Percentiles rank a stretch among this genome's conserved stretches.
Evolutionary conservation across 2,329 filamentous ascomycete genomes (phyloP).

Genomic region (Akanthomyces uredinophilus): DNA sequence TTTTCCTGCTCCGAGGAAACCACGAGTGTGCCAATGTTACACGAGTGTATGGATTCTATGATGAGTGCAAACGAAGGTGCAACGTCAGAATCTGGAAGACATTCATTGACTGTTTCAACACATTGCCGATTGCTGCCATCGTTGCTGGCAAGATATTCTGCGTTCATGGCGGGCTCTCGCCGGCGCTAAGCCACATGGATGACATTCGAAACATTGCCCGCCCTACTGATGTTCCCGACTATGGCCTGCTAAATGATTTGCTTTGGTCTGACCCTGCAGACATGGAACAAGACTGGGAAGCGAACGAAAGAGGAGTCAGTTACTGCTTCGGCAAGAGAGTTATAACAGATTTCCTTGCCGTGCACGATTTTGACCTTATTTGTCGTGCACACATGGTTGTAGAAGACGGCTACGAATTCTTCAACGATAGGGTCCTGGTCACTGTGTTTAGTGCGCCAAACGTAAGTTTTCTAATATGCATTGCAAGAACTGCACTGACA

Average conservation of each 20-base stretch:
- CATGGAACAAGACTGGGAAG: constrained; percentile 97
- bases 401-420: constrained; percentile 98
- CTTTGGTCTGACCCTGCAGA: constrained; percentile 97
- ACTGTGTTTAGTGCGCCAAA: constrained; percentile 98
- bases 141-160: constrained; percentile 97
- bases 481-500: constrained; percentile 24
- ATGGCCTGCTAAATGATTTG: constrained; percentile 89
- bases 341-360: constrained; percentile 89
- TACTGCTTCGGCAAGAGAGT: constrained; percentile 99
- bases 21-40: constrained; percentile 97
- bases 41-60: constrained; percentile 94
- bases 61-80: constrained; percentile 93
- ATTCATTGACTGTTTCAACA: constrained; percentile 95
- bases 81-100: constrained; percentile 99
- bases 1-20: constrained; percentile 90
- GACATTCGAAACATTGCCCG: constrained; percentile 94
- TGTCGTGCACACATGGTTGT: constrained; percentile 99
- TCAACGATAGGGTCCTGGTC: constrained; percentile 88
- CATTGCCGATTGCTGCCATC: constrained; percentile 89
- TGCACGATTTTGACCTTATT: constrained; percentile 95
- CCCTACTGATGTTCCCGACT: constrained; percentile 95
- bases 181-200: constrained; percentile 92
- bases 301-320: constrained; percentile 92
- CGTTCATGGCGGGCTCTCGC: constrained; percentile 90
- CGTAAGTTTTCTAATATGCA: constrained; percentile 49